Percentiles rank a stretch among this genome's conserved stretches.
phyloP scores from a whole-genome alignment of 139 green algal species.

The Klebsormidium nitens region DNA sequence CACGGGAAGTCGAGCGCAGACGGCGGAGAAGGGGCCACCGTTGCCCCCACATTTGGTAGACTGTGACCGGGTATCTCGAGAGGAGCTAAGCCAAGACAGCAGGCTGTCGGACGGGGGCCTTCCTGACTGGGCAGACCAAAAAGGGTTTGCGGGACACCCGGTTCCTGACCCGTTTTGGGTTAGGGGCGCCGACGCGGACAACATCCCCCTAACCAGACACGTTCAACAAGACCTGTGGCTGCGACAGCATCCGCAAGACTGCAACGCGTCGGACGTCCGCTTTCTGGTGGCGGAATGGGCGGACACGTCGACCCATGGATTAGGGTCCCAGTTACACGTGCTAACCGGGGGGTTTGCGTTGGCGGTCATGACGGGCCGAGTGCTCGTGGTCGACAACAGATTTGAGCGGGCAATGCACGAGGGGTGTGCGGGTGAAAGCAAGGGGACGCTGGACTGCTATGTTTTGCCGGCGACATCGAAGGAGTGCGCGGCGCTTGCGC shows the following conservation, averaged over 20 bases:
- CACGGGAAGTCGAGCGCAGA: no score
- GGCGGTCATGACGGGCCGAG: background rate
- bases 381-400: background rate
- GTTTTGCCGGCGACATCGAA: conserved; percentile 1
- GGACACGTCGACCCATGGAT: conserved; percentile 6
- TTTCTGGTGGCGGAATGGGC: conserved; percentile 21
- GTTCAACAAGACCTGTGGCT: conserved; percentile 20
- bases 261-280: conserved; percentile 12
- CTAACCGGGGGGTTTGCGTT: no score
- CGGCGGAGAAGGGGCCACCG: no score
- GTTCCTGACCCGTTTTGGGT: conserved; percentile 1
- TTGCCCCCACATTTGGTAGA: no score
- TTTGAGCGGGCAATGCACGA: background rate
- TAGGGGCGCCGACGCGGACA: conserved; percentile 14
- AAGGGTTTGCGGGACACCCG: no score
- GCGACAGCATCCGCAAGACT: conserved; percentile 21
- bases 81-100: no score
- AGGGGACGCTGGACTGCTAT: background rate
- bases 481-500: no score
- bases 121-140: no score
- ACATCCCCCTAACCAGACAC: conserved; percentile 9
- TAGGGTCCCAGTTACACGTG: conserved; percentile 30
- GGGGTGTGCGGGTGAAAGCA: background rate
- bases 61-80: no score
- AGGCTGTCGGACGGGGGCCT: no score